phyloP scores from a whole-genome alignment of 345 rosid species.

The Kernera saxatilis region DNA sequence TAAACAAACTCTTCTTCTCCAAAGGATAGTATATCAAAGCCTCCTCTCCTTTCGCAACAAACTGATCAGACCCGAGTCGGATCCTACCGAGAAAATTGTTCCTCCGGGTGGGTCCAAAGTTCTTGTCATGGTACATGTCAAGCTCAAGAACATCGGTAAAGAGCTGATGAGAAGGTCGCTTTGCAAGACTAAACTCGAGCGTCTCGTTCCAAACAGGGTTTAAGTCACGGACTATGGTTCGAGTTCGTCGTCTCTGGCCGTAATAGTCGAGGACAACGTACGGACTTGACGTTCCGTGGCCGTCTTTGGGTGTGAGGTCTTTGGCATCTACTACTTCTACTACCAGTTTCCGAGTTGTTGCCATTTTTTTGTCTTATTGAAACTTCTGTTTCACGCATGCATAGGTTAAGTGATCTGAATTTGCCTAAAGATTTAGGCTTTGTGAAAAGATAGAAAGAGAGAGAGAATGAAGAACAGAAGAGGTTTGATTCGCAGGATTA shows the following conservation, averaged over 20 bases:
- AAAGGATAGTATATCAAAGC: conserved; percentile 70
- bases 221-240: conserved; percentile 51
- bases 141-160: conserved; percentile 65
- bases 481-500: conserved; percentile 11
- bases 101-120: conserved; percentile 60
- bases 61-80: conserved; percentile 56
- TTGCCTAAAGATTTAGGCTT: background rate
- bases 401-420: background rate
- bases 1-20: conserved; percentile 53
- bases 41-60: conserved; percentile 79
- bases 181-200: conserved; percentile 59
- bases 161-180: conserved; percentile 44
- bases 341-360: conserved; percentile 51
- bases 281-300: conserved; percentile 87
- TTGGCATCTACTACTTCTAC: conserved; percentile 85
- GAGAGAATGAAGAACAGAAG: background rate
- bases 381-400: conserved; percentile 21
- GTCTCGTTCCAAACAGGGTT: conserved; percentile 74
- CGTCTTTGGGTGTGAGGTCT: conserved; percentile 65
- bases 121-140: conserved; percentile 69
- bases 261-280: conserved; percentile 71
- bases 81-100: conserved; percentile 65
- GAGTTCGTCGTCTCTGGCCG: conserved; percentile 67
- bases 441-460: background rate
- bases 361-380: conserved; percentile 17